phyloP scores from a whole-genome alignment of 805 yeast species.

The Osmozyma mogii region DNA sequence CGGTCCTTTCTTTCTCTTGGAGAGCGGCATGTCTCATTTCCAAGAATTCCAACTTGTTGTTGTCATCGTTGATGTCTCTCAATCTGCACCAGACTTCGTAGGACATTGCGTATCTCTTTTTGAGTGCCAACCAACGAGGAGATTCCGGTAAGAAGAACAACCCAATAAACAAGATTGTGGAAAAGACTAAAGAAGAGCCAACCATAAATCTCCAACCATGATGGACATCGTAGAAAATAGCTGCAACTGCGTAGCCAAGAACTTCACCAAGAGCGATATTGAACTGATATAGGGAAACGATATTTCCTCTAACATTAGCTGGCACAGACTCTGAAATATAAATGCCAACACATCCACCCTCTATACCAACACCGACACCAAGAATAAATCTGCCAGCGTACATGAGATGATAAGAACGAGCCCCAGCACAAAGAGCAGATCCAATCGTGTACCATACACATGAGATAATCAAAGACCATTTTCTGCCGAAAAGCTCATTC shows the following conservation, averaged over 20 bases:
- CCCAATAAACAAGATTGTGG: slow-evolving; percentile 43
- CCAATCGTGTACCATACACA: slow-evolving; percentile 57
- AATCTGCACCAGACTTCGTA: slow-evolving; percentile 48
- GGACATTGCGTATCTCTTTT: slow-evolving; percentile 45
- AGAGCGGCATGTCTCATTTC: slow-evolving; percentile 48
- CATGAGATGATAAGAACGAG: slow-evolving; percentile 30
- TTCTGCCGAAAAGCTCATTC: slow-evolving; percentile 49
- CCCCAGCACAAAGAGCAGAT: slow-evolving; percentile 46
- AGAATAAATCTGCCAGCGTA: slow-evolving; percentile 48
- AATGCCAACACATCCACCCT: slow-evolving; percentile 57
- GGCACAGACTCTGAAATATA: slow-evolving; percentile 58
- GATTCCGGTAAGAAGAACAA: slow-evolving; percentile 52
- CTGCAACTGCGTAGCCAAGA: slow-evolving; percentile 55
- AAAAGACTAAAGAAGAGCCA: slow-evolving; percentile 55
- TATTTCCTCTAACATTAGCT: slow-evolving; percentile 47
- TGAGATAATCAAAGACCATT: slow-evolving; percentile 45
- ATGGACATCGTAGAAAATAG: slow-evolving; percentile 46
- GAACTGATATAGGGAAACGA: slow-evolving; percentile 58
- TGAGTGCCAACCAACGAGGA: slow-evolving; percentile 51
- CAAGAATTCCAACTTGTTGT: slow-evolving; percentile 45
- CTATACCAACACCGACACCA: slow-evolving; percentile 61
- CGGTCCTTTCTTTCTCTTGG: slow-evolving; percentile 35
- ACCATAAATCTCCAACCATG: slow-evolving; percentile 63
- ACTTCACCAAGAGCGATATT: slow-evolving; percentile 63
- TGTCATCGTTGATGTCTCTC: slow-evolving; percentile 37